Conservation (phyloP, 164 flowering plant genomes). For the grape (Vitis vinifera) region ASM3070453v1 NC_081822.1:31166001-31166500, state of each 20-base stretch:
- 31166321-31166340: constrained; percentile 46
- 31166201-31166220: constrained; percentile 47
- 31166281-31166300: constrained; percentile 34
- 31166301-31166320: constrained; percentile 35
- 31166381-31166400: constrained; percentile 39
- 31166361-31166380: constrained; percentile 34
- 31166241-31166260: constrained; percentile 36
- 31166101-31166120: not conserved
- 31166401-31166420: constrained; percentile 43
- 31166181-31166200: constrained; percentile 36
- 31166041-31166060: constrained; percentile 67
- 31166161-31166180: constrained; percentile 51
- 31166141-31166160: constrained; percentile 35
- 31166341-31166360: constrained; percentile 57
- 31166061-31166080: constrained; percentile 59
- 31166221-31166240: constrained; percentile 53
- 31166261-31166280: constrained; percentile 49
- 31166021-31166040: constrained; percentile 48
- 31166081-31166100: constrained; percentile 26
- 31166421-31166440: constrained; percentile 43
- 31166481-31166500: constrained; percentile 36
- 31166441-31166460: constrained; percentile 26
- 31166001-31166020: constrained; percentile 65
- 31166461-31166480: constrained; percentile 13
- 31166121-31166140: constrained; percentile 49